Evolutionary conservation across 768 basidiomycete genomes (phyloP).

Genomic region (Boletus eberwhitei): DNA sequence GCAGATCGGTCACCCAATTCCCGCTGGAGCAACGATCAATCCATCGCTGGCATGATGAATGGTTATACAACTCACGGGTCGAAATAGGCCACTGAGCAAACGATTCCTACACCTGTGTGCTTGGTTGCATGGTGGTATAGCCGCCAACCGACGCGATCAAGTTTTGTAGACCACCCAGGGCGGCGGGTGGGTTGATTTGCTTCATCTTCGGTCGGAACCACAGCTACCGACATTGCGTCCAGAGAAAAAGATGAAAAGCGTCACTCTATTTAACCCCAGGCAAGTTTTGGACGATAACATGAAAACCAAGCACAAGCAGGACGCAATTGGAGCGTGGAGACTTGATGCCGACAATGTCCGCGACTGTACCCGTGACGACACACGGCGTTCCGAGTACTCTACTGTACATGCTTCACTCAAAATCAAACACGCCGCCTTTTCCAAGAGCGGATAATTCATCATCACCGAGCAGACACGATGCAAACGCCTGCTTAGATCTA

Average conservation of each 20-base stretch:
- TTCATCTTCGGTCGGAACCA: conserved; percentile 2
- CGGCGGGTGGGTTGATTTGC: not conserved
- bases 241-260: not conserved
- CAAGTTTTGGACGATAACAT: not conserved
- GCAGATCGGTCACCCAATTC: conserved; percentile 89
- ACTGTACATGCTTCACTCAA: conserved; percentile 6
- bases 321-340: no score
- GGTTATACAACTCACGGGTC: conserved; percentile 58
- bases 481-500: conserved; percentile 26
- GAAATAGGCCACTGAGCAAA: conserved; percentile 87
- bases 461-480: conserved; percentile 37
- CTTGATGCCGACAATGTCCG: no score
- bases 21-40: conserved; percentile 42
- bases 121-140: conserved; percentile 51
- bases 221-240: conserved; percentile 14
- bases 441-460: conserved; percentile 34
- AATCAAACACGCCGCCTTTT: conserved; percentile 28
- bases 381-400: no score
- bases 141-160: conserved; percentile 25
- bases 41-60: not conserved
- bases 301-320: not conserved
- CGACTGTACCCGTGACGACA: no score
- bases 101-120: conserved; percentile 80
- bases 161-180: conserved; percentile 17
- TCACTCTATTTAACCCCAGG: not conserved